Base-by-base conservation (phyloP, 2,329 filamentous ascomycete species). In the Akanthomyces muscarius region DNA sequence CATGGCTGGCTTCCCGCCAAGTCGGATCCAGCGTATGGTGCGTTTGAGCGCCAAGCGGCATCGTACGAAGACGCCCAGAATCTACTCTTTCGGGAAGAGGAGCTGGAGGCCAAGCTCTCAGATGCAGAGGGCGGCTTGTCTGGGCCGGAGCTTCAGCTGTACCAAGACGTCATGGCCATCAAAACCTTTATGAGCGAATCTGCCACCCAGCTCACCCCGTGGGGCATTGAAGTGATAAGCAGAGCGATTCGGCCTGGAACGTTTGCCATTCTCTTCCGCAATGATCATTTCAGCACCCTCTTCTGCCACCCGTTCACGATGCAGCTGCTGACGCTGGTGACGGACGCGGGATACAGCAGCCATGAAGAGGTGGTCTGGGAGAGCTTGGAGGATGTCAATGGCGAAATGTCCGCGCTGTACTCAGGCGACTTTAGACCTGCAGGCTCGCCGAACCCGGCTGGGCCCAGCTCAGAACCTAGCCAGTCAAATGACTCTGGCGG, bases 281-380 rank as follows among this genome's bases (percentile, higher is more conserved):
- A 99, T 70, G 94, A 99, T 71, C 95, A 99, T 73, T 99, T 99
- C 71, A 92, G 92, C 48, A 98, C 94, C 0, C 75, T 99, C 0
- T 97, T 96, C 75, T 91, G 93, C 65, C 92, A 98, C 69, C 92
- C 94, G 0, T 80, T 87, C 51, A 91, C 88, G 0, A 81, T 86
- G 47, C 84, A 90, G 67, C 81, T 98, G 1, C 85, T 94, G 66
- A 92, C 90, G 0, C 79, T 99, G 3, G 92, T 99, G 16, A 98
- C 95, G 0, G 95, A 99, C 72, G 90, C 92, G 30, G 95, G 95
- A 0, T 99, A 96, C 71, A 88, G 89, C 13, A 85, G 83, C 11
- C 92, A 97, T 68, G 89, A 92, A 18, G 94, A 98, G 72, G 87
- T 99, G 14, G 91, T 99, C 0, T 99, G 95, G 95, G 95, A 99